Conservation (phyloP, 306 rosid genomes). For the Mucuna pruriens region DNA sequence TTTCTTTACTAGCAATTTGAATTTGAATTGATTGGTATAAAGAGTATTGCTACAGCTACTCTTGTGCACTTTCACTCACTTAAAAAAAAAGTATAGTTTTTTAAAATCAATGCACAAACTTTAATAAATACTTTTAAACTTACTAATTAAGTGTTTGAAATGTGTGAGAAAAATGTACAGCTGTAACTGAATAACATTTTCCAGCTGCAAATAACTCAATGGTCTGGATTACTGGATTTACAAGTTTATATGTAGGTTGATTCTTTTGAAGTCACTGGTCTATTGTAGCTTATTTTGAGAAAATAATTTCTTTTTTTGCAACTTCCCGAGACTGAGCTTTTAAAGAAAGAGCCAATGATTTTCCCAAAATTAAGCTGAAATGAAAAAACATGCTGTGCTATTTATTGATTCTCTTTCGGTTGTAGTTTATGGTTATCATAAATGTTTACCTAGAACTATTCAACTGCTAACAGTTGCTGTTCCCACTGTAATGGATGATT, state of each 20-base stretch:
- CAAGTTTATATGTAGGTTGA: not conserved
- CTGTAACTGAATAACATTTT: not conserved
- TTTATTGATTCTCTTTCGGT: constrained; percentile 9
- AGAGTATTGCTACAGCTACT: not conserved
- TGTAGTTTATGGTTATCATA: not conserved
- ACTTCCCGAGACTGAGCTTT: not conserved
- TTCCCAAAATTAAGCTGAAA: not conserved
- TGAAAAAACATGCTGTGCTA: not conserved
- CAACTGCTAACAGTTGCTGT: not conserved
- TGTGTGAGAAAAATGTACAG: not conserved
- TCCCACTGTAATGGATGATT: constrained; percentile 11
- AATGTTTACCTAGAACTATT: not conserved
- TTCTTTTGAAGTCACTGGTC: not conserved
- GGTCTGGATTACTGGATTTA: not conserved
- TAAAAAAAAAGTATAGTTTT: not conserved
- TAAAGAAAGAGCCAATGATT: not conserved
- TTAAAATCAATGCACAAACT: not conserved
- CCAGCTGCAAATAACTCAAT: not conserved
- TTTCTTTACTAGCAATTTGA: not conserved
- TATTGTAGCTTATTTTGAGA: not conserved
- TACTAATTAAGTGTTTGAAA: not conserved
- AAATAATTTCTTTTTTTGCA: not conserved
- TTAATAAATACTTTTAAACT: not conserved
- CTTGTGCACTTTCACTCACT: not conserved
- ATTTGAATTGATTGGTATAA: not conserved